phyloP scores from a whole-genome alignment of 129 eudicot species.

The Saussurea involucrata region DNA sequence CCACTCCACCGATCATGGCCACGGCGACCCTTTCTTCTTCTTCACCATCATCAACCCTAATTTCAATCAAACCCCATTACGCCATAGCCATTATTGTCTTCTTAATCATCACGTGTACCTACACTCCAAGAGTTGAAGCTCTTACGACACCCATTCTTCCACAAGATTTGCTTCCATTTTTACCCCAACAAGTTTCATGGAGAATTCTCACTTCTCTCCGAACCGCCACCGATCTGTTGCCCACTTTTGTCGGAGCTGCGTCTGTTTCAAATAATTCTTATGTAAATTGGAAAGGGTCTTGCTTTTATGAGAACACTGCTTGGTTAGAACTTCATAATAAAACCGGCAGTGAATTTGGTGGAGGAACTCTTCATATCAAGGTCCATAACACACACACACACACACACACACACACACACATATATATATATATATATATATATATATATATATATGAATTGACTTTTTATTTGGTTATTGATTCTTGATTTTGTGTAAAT shows the following conservation, averaged over 20 bases:
- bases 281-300: constrained; percentile 86
- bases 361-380: constrained; percentile 96
- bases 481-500: not conserved
- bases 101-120: constrained; percentile 15
- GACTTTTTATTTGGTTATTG: not conserved
- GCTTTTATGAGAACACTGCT: constrained; percentile 80
- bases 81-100: constrained; percentile 10
- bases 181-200: constrained; percentile 77
- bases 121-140: constrained; percentile 19
- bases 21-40: not conserved
- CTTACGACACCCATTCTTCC: constrained; percentile 57
- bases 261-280: constrained; percentile 24
- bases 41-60: not conserved
- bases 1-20: constrained; percentile 5
- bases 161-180: constrained; percentile 61
- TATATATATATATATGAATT: not conserved
- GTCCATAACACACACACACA: constrained; percentile 8
- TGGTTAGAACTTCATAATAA: constrained; percentile 91
- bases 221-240: constrained; percentile 75
- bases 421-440: no score
- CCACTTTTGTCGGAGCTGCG: constrained; percentile 86
- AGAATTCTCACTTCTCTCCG: constrained; percentile 58
- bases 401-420: no score
- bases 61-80: constrained; percentile 15
- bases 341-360: constrained; percentile 77